Percentiles rank a stretch among this genome's conserved stretches.
Conservation (phyloP, 2,329 filamentous ascomycete species). For the Harringtonia aguacate region DNA sequence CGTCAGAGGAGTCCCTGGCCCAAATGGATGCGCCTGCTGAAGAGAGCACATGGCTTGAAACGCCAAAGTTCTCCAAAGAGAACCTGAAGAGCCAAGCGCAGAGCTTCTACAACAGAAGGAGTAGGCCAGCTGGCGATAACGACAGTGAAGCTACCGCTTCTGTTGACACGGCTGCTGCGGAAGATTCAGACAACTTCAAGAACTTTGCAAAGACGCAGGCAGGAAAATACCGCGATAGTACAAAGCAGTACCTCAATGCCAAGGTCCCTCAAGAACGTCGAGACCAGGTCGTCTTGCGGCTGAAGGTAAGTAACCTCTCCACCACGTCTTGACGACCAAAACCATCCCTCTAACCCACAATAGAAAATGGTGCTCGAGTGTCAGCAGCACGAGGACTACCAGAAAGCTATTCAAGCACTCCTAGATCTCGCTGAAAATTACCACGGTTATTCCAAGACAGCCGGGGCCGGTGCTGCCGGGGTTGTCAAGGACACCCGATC, state of each 20-base stretch:
- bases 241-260: constrained; percentile 65
- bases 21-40: constrained; percentile 77
- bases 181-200: constrained; percentile 46
- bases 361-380: constrained; percentile 96
- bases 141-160: constrained; percentile 36
- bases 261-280: constrained; percentile 91
- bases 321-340: background rate
- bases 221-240: constrained; percentile 25
- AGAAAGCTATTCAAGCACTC: constrained; percentile 80
- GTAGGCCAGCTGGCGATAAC: too few relatives aligned
- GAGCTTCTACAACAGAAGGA: constrained; percentile 46
- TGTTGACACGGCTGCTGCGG: constrained; percentile 44
- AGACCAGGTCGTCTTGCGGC: constrained; percentile 79
- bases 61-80: constrained; percentile 62
- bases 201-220: constrained; percentile 30
- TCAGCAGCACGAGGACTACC: constrained; percentile 89
- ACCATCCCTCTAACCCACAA: background rate
- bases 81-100: constrained; percentile 60
- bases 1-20: constrained; percentile 62
- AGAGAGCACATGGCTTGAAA: constrained; percentile 90
- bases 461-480: constrained; percentile 54
- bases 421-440: constrained; percentile 80
- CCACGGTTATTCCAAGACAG: constrained; percentile 56
- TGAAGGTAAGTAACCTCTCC: constrained; percentile 40
- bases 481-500: constrained; percentile 64